These are phyloP conservation scores for Penicillium sp. DNA, from an alignment of 2,329 filamentous ascomycete genomes.

Conservation along the genomic window DNA sequence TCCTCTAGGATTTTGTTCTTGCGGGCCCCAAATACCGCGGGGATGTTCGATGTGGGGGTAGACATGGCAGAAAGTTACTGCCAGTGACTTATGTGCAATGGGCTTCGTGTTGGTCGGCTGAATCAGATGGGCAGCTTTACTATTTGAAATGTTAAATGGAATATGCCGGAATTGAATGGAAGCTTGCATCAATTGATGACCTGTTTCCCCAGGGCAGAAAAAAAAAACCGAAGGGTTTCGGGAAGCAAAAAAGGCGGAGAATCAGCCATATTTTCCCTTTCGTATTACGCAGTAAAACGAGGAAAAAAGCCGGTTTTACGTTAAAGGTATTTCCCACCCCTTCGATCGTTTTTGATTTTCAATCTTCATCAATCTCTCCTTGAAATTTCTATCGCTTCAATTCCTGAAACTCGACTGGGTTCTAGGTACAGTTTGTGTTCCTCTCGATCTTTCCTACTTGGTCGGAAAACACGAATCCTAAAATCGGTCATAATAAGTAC, in stretches of 20 bases:
- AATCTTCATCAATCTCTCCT: background rate
- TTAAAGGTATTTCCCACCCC: slow-evolving; percentile 1
- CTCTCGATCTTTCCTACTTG: background rate
- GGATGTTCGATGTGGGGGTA: slow-evolving; percentile 12
- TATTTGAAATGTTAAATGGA: background rate
- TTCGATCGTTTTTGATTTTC: background rate
- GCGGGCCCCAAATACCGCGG: slow-evolving; percentile 53
- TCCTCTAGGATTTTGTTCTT: slow-evolving; percentile 73
- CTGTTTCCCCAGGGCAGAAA: background rate
- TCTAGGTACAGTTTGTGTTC: background rate
- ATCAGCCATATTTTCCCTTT: background rate
- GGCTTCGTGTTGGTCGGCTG: no score
- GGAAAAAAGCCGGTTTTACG: slow-evolving; percentile 15
- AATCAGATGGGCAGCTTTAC: no score
- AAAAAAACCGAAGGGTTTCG: background rate
- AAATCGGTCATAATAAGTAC: background rate
- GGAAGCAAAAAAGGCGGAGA: slow-evolving; percentile 17
- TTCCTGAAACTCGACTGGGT: background rate
- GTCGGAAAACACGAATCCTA: background rate
- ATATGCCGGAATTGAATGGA: background rate
- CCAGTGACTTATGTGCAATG: no score
- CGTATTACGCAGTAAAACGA: slow-evolving; percentile 13
- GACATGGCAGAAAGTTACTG: no score
- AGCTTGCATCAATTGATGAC: background rate
- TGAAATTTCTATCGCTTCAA: background rate